Evolutionary conservation across 2,329 filamentous ascomycete genomes (phyloP), one percentile per base, ranked within the genome.

Genomic region (Parastagonospora avenae): DNA sequence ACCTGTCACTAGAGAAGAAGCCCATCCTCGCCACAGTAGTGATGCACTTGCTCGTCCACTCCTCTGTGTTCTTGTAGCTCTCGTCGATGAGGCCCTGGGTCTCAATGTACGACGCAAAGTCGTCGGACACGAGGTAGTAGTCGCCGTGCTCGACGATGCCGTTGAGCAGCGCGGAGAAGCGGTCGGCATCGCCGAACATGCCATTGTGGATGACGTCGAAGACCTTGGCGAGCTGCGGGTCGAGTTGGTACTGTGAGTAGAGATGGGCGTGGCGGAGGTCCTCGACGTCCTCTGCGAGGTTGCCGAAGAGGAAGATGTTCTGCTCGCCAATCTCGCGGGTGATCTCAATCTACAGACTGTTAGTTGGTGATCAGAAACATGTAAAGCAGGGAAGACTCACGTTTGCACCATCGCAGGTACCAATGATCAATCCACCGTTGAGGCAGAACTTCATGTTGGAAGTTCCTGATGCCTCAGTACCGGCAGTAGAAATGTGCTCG

Each of bases 391-490:
- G 5, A 30, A 36, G 10, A 80, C 88, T 82, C 82, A 94, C 91
- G 70, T 99, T 99, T 57, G 94, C 94, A 71, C 94, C 94, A 68
- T 99, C 94, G 72, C 93, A 97, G 15, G 94, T 99, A 64, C 94
- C 94, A 64, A 99, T 99, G 68, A 99, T 96, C 55, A 99, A 81
- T 58, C 94, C 94, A 59, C 94, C 94, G 67, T 97, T 99, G 68
- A 99, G 82, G 11, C 97, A 94, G 74, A 99, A 99, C 77, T 99
- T 99, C 94, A 99, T 99, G 85, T 99, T 99, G 69, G 91, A 96
- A 10, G 92, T 96, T 57, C 93, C 93, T 58, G 81, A 85, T 24
- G 84, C 86, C 65, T 99, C 94, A 1, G 94, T 99, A 42, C 94
- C 94, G 32, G 94, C 94, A 19, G 94, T 99, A 2, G 94, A 97